Base-by-base conservation (phyloP, 495 filamentous ascomycete species). In the Pyrenopolyporus hunteri region DNA sequence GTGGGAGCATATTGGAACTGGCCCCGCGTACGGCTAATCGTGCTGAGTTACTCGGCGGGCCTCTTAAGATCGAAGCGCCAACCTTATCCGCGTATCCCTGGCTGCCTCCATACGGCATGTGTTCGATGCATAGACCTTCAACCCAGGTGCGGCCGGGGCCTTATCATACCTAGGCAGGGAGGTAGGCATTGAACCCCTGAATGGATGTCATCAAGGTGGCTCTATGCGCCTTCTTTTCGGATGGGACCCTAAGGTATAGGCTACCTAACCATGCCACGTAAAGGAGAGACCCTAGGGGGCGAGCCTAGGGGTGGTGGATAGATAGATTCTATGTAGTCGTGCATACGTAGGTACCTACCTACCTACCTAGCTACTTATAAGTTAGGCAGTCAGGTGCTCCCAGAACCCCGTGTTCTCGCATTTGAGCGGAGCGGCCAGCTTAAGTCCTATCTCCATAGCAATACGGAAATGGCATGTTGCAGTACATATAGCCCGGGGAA, bases 1-100 rank as follows among this genome's bases (percentile, higher is more conserved):
- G 32, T 74, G 72, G 70, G 72, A 73, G 23, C 52, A 69, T 13
- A 26, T 32, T 19, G 55, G 55, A 48, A 55, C 59, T 50, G 62
- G 62, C 37, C 17, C 63, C 40, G 51, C 56, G 28, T 66, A 66
- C 52, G 51, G 56, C 3, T 66, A 57, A 66, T 23, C 13, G 37
- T 39, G 26, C 28, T 36, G 43, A n/a, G 37, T 32, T 31, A 10
- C 31, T 47, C 40, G 53, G 37, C 37, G 39, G 32, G 26, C 37
- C 23, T 52, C 17, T 37, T 35, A 19, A 29, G 14, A 31, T 17
- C 9, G 25, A 42, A 35, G 20, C 35, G 19, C 25, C 29, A n/a
- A n/a, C 28, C 16, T 23, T 28, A 11, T n/a, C 36, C 10, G 19
- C 16, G 23, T 16, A 22, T 22, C 19, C 19, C 8, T 28, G 4